Base-by-base conservation (phyloP, 257 asterid genomes). In the Solanum infundibuliforme region DNA sequence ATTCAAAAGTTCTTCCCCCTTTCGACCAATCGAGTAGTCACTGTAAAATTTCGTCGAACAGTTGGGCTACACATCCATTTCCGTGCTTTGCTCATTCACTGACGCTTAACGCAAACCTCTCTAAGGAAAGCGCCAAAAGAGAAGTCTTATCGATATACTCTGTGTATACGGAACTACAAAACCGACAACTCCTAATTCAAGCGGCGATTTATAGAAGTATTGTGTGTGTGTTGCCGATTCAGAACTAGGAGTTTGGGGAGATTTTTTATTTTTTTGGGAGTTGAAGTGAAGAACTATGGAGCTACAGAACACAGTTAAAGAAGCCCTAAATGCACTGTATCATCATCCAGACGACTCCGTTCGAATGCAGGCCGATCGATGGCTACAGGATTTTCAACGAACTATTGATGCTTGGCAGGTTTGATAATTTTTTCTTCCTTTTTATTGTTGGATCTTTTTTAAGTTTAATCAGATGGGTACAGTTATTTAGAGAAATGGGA, bases 401-500 rank as follows among this genome's bases (percentile, higher is more conserved):
- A 97, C 99, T 36, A 90, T 95, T 87, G 99, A 97, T 88, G 99
- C 99, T 90, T 97, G 99, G 99, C 99, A 97, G 99, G 99, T 96
- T 83, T 38, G 86, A 84, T 66, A 32, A 86, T 0, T 72, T 86
- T 20, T 25, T 13, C 41, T 72, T 31, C 3, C 34, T 8, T 29
- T 29, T 41, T 14, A 58, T 46, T 81, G 18, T 74, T 77, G 20
- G 85, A 46, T 81, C 68, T 81, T 82, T 29, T 82, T 36, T 48
- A 82, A 29, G 16, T 82, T 82, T 14, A 48, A 82, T 48, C 29
- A 48, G 13, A 82, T 20, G 86, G 31, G 69, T 5, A 1, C 29
- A 5, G 10, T 46, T 48, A 31, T 48, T 29, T 18, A 29, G 86
- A 31, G 39, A 82, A 82, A 20, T 48, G 68, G 43, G 85, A 82